Conservation (phyloP, 495 filamentous ascomycete genomes). For the Cladorrhinum samala region DNA sequence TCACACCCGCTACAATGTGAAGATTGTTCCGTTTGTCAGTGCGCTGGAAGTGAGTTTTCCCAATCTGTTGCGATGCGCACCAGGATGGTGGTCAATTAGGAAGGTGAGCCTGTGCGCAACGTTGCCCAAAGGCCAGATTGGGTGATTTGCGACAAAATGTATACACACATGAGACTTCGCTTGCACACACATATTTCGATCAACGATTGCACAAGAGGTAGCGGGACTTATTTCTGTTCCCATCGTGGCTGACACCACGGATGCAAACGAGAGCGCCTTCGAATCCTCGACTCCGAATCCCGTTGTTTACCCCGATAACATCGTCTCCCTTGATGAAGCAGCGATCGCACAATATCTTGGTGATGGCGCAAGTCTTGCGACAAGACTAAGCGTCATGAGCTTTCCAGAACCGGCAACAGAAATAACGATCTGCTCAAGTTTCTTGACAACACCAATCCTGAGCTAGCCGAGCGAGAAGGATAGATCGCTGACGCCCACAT, state of each 20-base stretch:
- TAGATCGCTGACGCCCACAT: no score
- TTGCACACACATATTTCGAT: constrained; percentile 1
- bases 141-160: constrained; percentile 27
- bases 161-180: constrained; percentile 19
- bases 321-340: neutral
- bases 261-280: constrained; percentile 4
- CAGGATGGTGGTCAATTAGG: constrained; percentile 21
- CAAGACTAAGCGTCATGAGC: no score
- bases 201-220: neutral
- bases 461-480: no score
- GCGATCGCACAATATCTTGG: no score
- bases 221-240: neutral
- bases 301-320: neutral
- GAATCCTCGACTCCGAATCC: neutral
- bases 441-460: no score
- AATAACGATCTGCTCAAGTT: no score
- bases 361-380: no score
- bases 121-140: constrained; percentile 16
- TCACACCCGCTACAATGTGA: neutral
- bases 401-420: no score
- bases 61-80: constrained; percentile 13
- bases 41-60: constrained; percentile 8
- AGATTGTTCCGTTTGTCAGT: constrained; percentile 7
- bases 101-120: constrained; percentile 25
- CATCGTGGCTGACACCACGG: constrained; percentile 2